Evolutionary conservation across 2,329 filamentous ascomycete genomes (phyloP), one percentile per base, ranked within the genome.

Genomic region (Penicillium brasilianum): DNA sequence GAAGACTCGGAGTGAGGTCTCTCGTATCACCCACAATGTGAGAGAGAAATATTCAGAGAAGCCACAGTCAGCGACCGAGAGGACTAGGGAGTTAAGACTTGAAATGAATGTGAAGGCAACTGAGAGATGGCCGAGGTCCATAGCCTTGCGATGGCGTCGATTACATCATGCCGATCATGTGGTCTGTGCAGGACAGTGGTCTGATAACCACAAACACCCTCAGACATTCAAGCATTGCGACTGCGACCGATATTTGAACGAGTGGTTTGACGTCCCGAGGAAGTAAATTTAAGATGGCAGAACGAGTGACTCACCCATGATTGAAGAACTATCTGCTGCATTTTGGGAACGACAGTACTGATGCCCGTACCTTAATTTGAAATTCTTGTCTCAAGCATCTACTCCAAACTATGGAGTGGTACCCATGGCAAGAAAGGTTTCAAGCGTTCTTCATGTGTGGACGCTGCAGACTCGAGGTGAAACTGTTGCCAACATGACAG

Each of bases 141-240:
- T 28, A n/a, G 48, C 37, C 37, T 22, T 61, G 63, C 53, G 64
- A 64, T 64, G 50, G 20, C 6, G 62, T 68, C 53, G 61, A 67
- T 67, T 69, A 69, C 68, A 64, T 70, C 68, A 70, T 68, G 66
- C 64, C 62, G 66, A 68, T 69, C 65, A 61, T 63, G 43, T 64
- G 63, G 63, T 48, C 64, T 51, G 62, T 64, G 64, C 62, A 58
- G 22, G 20, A 18, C 41, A 14, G 10, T 46, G 22, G 41, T 44
- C 20, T 28, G 22, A 46, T 25, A 25, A 46, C 43, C 3, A 13
- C 4, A 20, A 4, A 11, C 43, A 46, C 14, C 25, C 4, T 28
- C 44, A 48, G 25, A 9, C 44, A 30, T 3, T 30, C 44, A 48
- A 22, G 44, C n/a, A 41, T 18, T 18, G 5, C 3, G 25, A 28